Base-by-base conservation (phyloP, 192 early-diverging fungal species). In the Coemansia sp. region DNA sequence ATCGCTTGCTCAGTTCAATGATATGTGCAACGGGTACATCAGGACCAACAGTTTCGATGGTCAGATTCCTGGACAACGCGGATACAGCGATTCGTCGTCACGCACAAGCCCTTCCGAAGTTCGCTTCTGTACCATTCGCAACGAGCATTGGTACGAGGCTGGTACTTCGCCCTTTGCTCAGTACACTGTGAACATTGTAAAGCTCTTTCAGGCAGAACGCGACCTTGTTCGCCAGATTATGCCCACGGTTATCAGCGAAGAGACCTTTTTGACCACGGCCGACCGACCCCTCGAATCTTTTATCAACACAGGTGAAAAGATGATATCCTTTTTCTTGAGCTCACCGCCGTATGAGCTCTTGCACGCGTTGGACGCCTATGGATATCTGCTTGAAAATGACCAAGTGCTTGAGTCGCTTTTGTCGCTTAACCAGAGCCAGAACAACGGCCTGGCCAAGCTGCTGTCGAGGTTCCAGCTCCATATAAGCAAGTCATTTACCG, bases 71-170 rank as follows among this genome's bases (percentile, higher is more conserved):
- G 48, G 53, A 10, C 58, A 60, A 39, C 53, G 52, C 28, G 58
- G 59, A 13, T 53, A 56, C 14, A 34, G 44, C 45, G 57, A 51
- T 15, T 15, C 50, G 1, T 49, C 55, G 11, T 39, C 55, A 33
- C 57, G 61, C 14, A 44, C 37, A 41, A 58, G 26, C 19, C 46
- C 64, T 3, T 47, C 75, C 4, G 64, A 66, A 40, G 35, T 67
- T 14, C 63, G 62, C 35, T 67, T 72, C 44, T 71, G 75, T 37
- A 61, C 61, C 6, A 50, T 67, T 17, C 63, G 64, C 46, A 67
- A 71, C 56, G 68, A 66, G 34, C 53, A 67, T 37, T 67, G 68
- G 64, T 78, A 78, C 60, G 68, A 78, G 54, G 47, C 68, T 36
- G 67, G 67, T 11, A 57, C 62, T 4, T 71, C 75, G 20, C 75